Evolutionary conservation across 768 basidiomycete genomes (phyloP).

Genomic region (Wakefieldia striispora): DNA sequence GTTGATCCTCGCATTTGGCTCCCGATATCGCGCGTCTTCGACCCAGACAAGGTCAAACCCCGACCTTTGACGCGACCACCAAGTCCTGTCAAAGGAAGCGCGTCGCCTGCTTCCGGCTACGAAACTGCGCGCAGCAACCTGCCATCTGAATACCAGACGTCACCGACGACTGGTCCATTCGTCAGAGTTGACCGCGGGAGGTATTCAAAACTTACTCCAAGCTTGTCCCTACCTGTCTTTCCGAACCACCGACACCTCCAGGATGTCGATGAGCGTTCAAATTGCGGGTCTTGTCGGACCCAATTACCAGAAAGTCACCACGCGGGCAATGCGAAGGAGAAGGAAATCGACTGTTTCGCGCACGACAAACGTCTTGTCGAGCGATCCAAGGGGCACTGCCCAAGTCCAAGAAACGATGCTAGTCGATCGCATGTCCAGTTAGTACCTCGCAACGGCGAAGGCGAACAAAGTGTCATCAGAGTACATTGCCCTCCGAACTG

Average conservation of each 20-base stretch:
- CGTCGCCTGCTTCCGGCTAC: background rate
- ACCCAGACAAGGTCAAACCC: slow-evolving; percentile 27
- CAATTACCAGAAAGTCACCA: background rate
- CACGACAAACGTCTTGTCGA: slow-evolving; percentile 1
- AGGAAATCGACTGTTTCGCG: background rate
- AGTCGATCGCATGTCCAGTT: slow-evolving; percentile 23
- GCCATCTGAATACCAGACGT: background rate
- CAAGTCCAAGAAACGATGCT: slow-evolving; percentile 2
- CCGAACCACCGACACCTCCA: slow-evolving; percentile 3
- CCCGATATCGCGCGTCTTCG: slow-evolving; percentile 22
- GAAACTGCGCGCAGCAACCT: background rate
- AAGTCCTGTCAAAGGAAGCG: slow-evolving; percentile 17
- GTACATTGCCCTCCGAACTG: slow-evolving; percentile 22
- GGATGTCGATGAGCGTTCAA: background rate
- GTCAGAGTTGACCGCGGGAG: slow-evolving; percentile 24
- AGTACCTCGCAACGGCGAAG: slow-evolving; percentile 13
- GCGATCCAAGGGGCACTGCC: background rate
- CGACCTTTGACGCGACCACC: slow-evolving; percentile 21
- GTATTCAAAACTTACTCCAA: slow-evolving; percentile 15
- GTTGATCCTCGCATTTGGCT: slow-evolving; percentile 30
- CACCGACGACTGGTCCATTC: slow-evolving; percentile 10
- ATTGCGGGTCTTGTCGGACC: background rate
- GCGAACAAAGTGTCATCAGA: slow-evolving; percentile 9
- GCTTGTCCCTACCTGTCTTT: slow-evolving; percentile 17
- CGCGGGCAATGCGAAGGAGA: slow-evolving; percentile 3